Evolutionary conservation across 2,329 filamentous ascomycete species (phyloP), one percentile per base, ranked within the genome.

Genomic region (Aspergillus sp.): DNA sequence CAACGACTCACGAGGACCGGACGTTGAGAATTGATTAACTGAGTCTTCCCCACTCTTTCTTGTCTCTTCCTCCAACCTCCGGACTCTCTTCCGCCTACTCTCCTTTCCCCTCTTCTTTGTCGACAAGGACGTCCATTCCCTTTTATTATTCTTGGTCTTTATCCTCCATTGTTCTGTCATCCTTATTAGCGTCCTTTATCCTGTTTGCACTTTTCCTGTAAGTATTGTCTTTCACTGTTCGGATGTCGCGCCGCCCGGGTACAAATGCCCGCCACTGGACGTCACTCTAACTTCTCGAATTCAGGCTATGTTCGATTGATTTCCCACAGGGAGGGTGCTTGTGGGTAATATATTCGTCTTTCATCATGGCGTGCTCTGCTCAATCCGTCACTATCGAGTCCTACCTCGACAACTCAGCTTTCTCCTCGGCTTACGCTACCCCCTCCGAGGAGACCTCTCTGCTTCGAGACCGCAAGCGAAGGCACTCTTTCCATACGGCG

Each of bases 401-500:
- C 3, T 72, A 70, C 57, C 59, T 67, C 11, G 70, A 74, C 11
- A 69, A 74, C 19, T 55, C 60, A 44, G 64, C 64, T 27, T 47
- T 62, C 46, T 64, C 67, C 14, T 71, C 69, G 46, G 64, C 67
- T 12, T 65, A 63, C 27, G 66, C 67, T 27, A 71, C 64, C 14
- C 73, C 68, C 17, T 60, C 61, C 24, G 73, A 75, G 60, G 68
- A 72, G 24, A 72, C 68, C 23, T 58, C 65, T 31, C 60, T 77
- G 15, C 61, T 77, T 31, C 73, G 74, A 44, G 73, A 75, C 56
- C 73, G 77, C 35, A 70, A 73, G 50, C 71, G 77, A 52, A 69
- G 77, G 62, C 77, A 79, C 60, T 80, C 77, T 6, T 79, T 79
- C 58, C 76, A 80, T 61, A 72, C 71, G 31, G 64, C 72, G 14